phyloP scores from a whole-genome alignment of 345 rosid genomes.

The Sapria himalayana region DNA sequence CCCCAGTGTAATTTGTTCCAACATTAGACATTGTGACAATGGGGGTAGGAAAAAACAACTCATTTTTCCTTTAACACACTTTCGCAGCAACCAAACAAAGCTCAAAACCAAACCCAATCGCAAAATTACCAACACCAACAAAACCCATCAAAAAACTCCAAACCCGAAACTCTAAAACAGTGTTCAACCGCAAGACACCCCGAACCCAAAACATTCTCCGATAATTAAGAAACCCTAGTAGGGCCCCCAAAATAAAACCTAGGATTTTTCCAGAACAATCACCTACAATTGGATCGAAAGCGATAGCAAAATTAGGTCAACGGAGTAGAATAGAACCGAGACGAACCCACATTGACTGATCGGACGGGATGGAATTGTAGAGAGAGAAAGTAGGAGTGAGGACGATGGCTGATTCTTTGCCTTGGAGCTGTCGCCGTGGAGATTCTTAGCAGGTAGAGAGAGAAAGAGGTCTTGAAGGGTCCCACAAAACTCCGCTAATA shows the following conservation, averaged over 20 bases:
- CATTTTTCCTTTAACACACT: background rate
- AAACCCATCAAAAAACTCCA: background rate
- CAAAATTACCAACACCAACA: constrained; percentile 5
- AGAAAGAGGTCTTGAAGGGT: constrained; percentile 4
- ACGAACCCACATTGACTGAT: constrained; percentile 28
- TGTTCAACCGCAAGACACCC: background rate
- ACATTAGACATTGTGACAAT: constrained; percentile 12
- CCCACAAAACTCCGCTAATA: too few species aligned
- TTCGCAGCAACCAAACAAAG: background rate
- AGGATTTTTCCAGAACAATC: background rate
- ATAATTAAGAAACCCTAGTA: constrained; percentile 2
- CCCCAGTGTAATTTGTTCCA: constrained; percentile 30
- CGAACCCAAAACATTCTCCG: constrained; percentile 7
- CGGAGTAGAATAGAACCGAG: constrained; percentile 1
- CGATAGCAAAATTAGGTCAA: background rate
- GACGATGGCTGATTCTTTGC: background rate
- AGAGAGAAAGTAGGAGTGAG: constrained; percentile 1
- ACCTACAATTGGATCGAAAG: too few species aligned
- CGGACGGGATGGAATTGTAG: constrained; percentile 11
- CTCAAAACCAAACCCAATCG: background rate
- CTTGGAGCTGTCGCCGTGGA: constrained; percentile 8
- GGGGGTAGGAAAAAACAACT: background rate
- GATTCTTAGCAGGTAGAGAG: constrained; percentile 9
- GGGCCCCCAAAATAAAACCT: background rate
- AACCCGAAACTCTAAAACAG: background rate